Conservation (phyloP, 768 basidiomycete species). For the Tricholoma sp. region DNA sequence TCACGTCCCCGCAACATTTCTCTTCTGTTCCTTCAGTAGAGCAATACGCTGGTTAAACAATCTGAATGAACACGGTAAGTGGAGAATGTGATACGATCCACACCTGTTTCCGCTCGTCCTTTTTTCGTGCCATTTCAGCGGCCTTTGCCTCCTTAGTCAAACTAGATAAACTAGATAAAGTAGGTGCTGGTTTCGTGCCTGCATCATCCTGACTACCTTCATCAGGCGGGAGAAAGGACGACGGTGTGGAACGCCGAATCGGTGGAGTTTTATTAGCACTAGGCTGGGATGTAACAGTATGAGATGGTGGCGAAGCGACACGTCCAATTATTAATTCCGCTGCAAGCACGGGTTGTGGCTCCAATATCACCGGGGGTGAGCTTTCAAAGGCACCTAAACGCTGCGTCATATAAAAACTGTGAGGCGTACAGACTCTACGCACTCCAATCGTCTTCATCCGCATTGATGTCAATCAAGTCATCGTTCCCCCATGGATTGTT, state of each 20-base stretch:
- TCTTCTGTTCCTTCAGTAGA: constrained; percentile 78
- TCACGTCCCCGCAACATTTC: constrained; percentile 33
- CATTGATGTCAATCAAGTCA: constrained; percentile 90
- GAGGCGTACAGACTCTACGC: constrained; percentile 28
- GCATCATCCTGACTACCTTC: constrained; percentile 5
- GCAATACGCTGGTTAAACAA: constrained; percentile 56
- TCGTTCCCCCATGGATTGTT: constrained; percentile 65
- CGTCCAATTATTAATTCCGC: constrained; percentile 1
- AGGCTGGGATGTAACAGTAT: neutral
- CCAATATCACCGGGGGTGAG: constrained; percentile 27
- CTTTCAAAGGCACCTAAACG: constrained; percentile 71
- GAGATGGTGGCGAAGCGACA: neutral
- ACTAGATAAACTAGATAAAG: constrained; percentile 43
- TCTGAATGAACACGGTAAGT: constrained; percentile 2
- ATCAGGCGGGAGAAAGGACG: constrained; percentile 18
- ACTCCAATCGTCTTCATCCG: constrained; percentile 96
- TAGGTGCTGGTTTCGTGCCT: constrained; percentile 12
- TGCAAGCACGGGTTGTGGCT: constrained; percentile 11
- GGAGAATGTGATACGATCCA: constrained; percentile 14
- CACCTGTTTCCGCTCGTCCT: constrained; percentile 90
- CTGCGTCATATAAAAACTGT: neutral
- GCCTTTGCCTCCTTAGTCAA: constrained; percentile 81
- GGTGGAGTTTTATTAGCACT: neutral
- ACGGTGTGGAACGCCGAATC: constrained; percentile 14
- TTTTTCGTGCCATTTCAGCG: constrained; percentile 84